These are phyloP conservation scores for Trichosporon asahii DNA, from an alignment of 1,284 basidiomycete species.

Conservation along the genomic window DNA sequence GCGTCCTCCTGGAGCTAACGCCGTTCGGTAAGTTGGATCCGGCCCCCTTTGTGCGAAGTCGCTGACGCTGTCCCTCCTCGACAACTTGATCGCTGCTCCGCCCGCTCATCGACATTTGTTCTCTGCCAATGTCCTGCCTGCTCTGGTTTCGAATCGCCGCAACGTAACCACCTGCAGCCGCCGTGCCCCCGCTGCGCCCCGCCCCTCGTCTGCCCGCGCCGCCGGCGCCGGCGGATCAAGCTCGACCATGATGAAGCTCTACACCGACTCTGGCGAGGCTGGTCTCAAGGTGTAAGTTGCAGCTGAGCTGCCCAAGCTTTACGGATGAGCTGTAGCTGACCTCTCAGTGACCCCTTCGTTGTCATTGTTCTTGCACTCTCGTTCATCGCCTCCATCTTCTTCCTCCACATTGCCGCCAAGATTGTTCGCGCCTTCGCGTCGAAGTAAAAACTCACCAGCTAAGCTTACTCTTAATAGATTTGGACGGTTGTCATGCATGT, in stretches of 20 bases:
- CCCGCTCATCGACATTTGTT: too few relatives aligned
- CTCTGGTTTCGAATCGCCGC: too few relatives aligned
- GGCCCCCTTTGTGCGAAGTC: too few relatives aligned
- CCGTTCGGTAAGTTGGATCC: conserved; percentile 41
- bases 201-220: conserved; percentile 82
- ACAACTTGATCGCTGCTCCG: too few relatives aligned
- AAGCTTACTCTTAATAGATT: conserved; percentile 5
- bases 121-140: too few relatives aligned
- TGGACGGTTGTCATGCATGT: conserved; percentile 10
- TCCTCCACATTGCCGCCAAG: conserved; percentile 96
- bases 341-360: conserved; percentile 85
- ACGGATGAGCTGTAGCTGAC: not conserved
- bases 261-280: conserved; percentile 91
- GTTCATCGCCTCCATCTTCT: conserved; percentile 98
- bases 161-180: conserved; percentile 61
- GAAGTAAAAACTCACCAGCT: conserved; percentile 49
- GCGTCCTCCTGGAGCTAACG: conserved; percentile 48
- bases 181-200: conserved; percentile 69
- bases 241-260: conserved; percentile 97
- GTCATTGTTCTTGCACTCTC: conserved; percentile 94
- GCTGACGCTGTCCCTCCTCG: not conserved
- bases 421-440: conserved; percentile 86
- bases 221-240: conserved; percentile 94
- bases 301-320: too few relatives aligned
- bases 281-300: conserved; percentile 84